A percentile compares a stretch with the other conserved stretches of the same genome.
These are phyloP conservation scores for Myochromella boudieri DNA, from an alignment of 768 basidiomycete species.

Conservation along the genomic window DNA sequence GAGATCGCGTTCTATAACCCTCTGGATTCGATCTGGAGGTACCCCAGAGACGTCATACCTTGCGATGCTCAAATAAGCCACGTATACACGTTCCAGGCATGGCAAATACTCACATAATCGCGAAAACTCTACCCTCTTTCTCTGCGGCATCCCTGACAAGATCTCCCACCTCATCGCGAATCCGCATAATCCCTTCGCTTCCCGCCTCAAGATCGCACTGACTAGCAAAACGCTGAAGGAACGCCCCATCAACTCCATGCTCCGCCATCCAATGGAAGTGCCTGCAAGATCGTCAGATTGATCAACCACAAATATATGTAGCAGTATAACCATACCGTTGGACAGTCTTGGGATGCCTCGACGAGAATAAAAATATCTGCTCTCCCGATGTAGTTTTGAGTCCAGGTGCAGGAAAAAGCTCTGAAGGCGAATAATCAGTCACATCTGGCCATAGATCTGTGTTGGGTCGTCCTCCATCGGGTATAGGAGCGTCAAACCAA, in stretches of 20 bases:
- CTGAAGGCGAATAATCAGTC: constrained; percentile 66
- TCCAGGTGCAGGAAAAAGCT: constrained; percentile 70
- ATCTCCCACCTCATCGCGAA: constrained; percentile 73
- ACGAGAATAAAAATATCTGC: constrained; percentile 75
- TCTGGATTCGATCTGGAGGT: constrained; percentile 65
- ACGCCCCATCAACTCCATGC: constrained; percentile 78
- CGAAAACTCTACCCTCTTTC: constrained; percentile 76
- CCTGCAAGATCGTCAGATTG: constrained; percentile 23
- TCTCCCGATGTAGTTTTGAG: constrained; percentile 55
- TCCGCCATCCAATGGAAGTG: constrained; percentile 87
- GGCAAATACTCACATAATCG: constrained; percentile 66
- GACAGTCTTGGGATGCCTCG: constrained; percentile 73
- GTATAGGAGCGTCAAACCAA: constrained; percentile 73
- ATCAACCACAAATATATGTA: not conserved
- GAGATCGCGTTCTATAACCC: constrained; percentile 73
- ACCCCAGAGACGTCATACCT: constrained; percentile 88
- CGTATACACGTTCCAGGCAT: constrained; percentile 1
- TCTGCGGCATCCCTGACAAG: constrained; percentile 77
- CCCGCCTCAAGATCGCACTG: constrained; percentile 60
- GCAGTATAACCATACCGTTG: constrained; percentile 37
- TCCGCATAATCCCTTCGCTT: constrained; percentile 54
- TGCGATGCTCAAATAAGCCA: constrained; percentile 3
- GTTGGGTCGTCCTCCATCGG: constrained; percentile 68
- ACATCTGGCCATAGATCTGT: constrained; percentile 82
- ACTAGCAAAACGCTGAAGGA: constrained; percentile 75